A percentile compares a stretch with the other conserved stretches of the same genome.
Conservation (phyloP, 768 basidiomycete genomes). For the Hemileccinum impolitum region DNA sequence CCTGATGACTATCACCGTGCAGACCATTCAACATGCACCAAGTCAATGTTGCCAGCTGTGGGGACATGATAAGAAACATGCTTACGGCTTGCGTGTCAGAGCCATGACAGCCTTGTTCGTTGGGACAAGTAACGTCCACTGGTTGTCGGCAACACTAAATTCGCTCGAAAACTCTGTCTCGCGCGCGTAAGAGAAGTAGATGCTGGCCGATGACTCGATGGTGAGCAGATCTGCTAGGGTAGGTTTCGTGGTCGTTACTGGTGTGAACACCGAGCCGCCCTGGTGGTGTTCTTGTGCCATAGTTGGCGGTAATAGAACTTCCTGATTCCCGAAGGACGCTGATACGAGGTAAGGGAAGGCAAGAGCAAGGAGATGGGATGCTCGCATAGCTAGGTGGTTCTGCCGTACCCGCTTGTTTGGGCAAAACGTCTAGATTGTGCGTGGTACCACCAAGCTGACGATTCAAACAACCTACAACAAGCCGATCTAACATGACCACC, state of each 20-base stretch:
- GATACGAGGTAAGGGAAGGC: slow-evolving; percentile 29
- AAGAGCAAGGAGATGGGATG: slow-evolving; percentile 22
- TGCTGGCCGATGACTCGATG: slow-evolving; percentile 69
- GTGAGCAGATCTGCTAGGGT: slow-evolving; percentile 75
- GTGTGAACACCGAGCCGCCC: slow-evolving; percentile 24
- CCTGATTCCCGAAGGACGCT: slow-evolving; percentile 30
- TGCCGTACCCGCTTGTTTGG: background rate
- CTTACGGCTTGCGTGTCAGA: slow-evolving; percentile 78
- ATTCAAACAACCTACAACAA: no score
- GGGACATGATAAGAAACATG: slow-evolving; percentile 1
- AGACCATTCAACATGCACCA: background rate
- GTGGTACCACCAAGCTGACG: background rate
- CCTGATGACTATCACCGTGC: slow-evolving; percentile 52
- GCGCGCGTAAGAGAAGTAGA: slow-evolving; percentile 81
- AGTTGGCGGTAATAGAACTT: slow-evolving; percentile 16
- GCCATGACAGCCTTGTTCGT: slow-evolving; percentile 89
- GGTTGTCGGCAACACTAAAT: slow-evolving; percentile 33
- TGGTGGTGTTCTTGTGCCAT: slow-evolving; percentile 10
- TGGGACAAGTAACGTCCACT: slow-evolving; percentile 69
- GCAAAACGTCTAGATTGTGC: no score
- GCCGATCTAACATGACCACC: no score
- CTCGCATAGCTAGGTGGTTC: slow-evolving; percentile 13
- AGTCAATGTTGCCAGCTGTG: background rate
- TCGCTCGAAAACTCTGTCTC: slow-evolving; percentile 59
- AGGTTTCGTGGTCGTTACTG: slow-evolving; percentile 45